These are phyloP conservation scores for Thalassiosira delicatula DNA, from an alignment of 352 stramenopile genomes.

Conservation along the genomic window DNA sequence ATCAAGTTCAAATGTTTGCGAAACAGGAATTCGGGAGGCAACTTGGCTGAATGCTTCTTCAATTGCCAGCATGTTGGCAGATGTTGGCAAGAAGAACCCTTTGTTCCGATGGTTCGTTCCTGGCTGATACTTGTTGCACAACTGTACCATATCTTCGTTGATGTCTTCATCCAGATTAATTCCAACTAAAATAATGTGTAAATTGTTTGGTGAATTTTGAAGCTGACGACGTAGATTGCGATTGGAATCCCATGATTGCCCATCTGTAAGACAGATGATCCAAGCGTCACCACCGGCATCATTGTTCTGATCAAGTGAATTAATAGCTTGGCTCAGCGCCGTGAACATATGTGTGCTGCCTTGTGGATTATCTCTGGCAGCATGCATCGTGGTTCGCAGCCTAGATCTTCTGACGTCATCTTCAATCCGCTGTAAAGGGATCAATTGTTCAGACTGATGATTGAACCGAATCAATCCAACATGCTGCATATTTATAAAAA, in stretches of 20 bases:
- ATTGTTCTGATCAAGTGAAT: conserved; percentile 11
- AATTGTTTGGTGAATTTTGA: conserved; percentile 41
- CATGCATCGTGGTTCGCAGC: conserved; percentile 31
- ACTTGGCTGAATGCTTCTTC: conserved; percentile 50
- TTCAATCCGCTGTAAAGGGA: conserved; percentile 46
- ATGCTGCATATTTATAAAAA: conserved; percentile 17
- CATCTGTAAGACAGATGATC: conserved; percentile 69
- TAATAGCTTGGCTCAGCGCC: conserved; percentile 38
- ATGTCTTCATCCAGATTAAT: conserved; percentile 43
- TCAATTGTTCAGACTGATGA: conserved; percentile 25
- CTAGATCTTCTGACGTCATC: conserved; percentile 1
- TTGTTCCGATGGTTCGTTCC: conserved; percentile 28
- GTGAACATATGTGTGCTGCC: conserved; percentile 62
- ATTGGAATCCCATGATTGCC: conserved; percentile 44
- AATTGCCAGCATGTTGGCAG: conserved; percentile 47
- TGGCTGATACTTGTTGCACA: conserved; percentile 57
- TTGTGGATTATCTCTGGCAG: conserved; percentile 29
- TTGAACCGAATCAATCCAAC: conserved; percentile 61
- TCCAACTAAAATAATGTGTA: conserved; percentile 62
- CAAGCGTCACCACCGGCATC: conserved; percentile 37
- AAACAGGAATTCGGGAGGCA: conserved; percentile 49
- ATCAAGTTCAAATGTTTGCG: conserved; percentile 70
- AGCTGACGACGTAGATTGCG: conserved; percentile 12
- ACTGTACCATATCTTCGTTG: conserved; percentile 40
- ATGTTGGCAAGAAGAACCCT: conserved; percentile 61